phyloP scores from a whole-genome alignment of 2,329 filamentous ascomycete species.

The Pseudocercospora pini-densiflorae region DNA sequence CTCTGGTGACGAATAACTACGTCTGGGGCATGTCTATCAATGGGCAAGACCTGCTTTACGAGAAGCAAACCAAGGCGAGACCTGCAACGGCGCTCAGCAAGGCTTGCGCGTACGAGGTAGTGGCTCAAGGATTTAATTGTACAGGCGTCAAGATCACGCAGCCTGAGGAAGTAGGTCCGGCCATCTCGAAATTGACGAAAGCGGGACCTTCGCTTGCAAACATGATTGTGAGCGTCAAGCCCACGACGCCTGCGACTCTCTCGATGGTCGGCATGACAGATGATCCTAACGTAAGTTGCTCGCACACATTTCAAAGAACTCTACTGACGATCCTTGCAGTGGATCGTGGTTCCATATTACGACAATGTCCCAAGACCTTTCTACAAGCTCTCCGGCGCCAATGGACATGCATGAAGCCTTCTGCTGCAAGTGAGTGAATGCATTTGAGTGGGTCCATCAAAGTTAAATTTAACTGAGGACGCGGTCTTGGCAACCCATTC shows the following conservation, averaged over 20 bases:
- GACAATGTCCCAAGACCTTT: slow-evolving; percentile 50
- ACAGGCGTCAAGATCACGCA: slow-evolving; percentile 34
- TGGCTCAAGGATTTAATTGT: slow-evolving; percentile 49
- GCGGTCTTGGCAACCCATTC: neutral
- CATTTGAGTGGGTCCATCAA: neutral
- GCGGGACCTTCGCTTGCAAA: slow-evolving; percentile 45
- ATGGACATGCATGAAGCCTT: slow-evolving; percentile 2
- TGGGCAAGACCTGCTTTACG: slow-evolving; percentile 52
- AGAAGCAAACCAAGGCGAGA: slow-evolving; percentile 37
- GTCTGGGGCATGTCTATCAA: slow-evolving; percentile 53
- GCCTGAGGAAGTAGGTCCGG: slow-evolving; percentile 38
- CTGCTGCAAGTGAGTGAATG: neutral
- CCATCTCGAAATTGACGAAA: slow-evolving; percentile 41
- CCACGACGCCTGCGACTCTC: slow-evolving; percentile 42
- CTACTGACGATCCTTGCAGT: slow-evolving; percentile 10
- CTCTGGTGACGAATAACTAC: slow-evolving; percentile 51
- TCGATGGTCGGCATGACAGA: slow-evolving; percentile 51
- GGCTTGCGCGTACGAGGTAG: slow-evolving; percentile 46
- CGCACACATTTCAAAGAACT: neutral
- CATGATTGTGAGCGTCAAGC: slow-evolving; percentile 47
- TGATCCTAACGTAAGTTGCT: slow-evolving; percentile 43
- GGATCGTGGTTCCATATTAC: slow-evolving; percentile 55
- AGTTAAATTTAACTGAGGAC: neutral
- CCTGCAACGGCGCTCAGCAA: slow-evolving; percentile 37
- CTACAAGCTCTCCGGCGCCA: slow-evolving; percentile 20